A percentile compares a stretch with the other conserved stretches of the same genome.
phyloP scores from a whole-genome alignment of 2,329 filamentous ascomycete species.

The Colletotrichum cordylinicola region DNA sequence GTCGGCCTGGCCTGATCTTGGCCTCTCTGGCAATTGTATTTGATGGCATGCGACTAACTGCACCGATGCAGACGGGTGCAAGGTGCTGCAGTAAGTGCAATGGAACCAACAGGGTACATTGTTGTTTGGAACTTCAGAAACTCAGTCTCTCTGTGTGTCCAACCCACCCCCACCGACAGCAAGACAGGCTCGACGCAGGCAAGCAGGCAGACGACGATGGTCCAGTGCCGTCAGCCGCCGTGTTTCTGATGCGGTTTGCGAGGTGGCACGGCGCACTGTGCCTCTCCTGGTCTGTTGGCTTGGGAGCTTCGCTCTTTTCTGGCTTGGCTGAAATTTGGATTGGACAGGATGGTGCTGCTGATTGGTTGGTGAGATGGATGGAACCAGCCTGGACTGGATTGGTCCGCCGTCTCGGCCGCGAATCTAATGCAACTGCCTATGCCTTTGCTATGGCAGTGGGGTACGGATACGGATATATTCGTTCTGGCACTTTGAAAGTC shows the following conservation, averaged over 20 bases:
- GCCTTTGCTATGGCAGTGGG: neutral
- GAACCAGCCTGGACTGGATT: neutral
- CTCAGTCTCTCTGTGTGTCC: neutral
- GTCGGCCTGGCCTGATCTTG: neutral
- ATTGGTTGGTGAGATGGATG: neutral
- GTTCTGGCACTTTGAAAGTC: neutral
- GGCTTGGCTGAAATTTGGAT: neutral
- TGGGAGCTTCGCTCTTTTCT: neutral
- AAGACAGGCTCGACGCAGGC: neutral
- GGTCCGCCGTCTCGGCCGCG: neutral
- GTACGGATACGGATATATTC: neutral
- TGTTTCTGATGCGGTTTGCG: neutral
- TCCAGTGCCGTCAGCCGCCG: conserved; percentile 7
- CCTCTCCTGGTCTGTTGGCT: neutral
- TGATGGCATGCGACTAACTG: neutral
- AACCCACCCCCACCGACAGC: neutral
- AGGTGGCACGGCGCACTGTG: neutral
- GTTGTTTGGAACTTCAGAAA: neutral
- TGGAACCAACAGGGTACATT: neutral
- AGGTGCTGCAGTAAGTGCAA: neutral
- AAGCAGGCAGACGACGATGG: neutral
- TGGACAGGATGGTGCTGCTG: neutral
- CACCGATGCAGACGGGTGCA: neutral
- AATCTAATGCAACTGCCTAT: neutral
- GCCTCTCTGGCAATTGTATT: neutral